Base-by-base conservation (phyloP, 139 green algal species). In the Picochlorum sp. region DNA sequence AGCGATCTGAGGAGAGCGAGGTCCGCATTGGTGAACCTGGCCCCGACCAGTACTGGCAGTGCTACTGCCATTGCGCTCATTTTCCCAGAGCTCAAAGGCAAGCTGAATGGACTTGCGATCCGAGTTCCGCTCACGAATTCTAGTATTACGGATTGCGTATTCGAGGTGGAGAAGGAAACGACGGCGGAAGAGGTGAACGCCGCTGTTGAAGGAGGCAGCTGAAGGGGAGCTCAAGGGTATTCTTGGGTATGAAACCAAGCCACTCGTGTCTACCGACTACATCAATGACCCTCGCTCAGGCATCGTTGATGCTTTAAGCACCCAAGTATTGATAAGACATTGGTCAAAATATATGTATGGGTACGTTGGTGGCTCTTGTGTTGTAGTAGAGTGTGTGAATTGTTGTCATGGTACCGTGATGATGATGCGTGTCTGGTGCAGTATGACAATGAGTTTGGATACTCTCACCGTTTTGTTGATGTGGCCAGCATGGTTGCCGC, bases 361-460 rank as follows among this genome's bases (percentile, higher is more conserved):
- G 47, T 54, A 54, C 47, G 47, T 54, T 54, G 62, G 41, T 20
- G 4, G 16, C 11, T 26, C 15, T 21, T 1, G 37, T 16, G 0
- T 11, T 3, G 7, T 59, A 6, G 7, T 28, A 28, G 24, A 28
- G 24, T n/a, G 3, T 21, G 45, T n/a, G 15, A 45, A 49, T 18
- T 50, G 24, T 18, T 50, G 24, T 55, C 1, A 45, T 21, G 26
- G 16, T 49, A 18, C 26, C 14, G n/a, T 20, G 11, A 28, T 61
- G 18, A 54, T 54, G 16, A 6, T 6, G 0, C 9, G 7, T 23
- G 16, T n/a, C 10, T 52, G 18, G 6, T 54, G 47, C 47, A 54
- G 47, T 92, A 93, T 62, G 86, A 95, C 72, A 95, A 93, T 58
- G 88, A 95, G 79, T 90, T 57, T 30, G 88, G 88, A 20, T 95